A percentile compares a stretch with the other conserved stretches of the same genome.
These are phyloP conservation scores for Lathyrus aphaca DNA, from an alignment of 306 rosid genomes.

Conservation along the genomic window DNA sequence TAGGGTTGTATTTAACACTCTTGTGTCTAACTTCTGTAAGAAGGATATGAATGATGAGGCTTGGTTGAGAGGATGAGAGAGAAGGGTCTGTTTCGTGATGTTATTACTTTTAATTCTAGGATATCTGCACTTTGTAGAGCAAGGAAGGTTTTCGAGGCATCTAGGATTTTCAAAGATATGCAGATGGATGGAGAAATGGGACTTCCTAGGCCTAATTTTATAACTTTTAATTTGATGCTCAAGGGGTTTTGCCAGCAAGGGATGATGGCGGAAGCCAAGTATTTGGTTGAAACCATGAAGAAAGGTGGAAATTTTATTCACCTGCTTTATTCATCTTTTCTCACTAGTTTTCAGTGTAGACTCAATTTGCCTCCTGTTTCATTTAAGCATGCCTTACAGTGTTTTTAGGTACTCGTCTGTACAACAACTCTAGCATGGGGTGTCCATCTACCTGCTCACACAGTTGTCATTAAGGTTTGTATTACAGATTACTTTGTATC, in stretches of 20 bases:
- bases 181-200: constrained; percentile 72
- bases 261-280: constrained; percentile 74
- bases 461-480: constrained; percentile 92
- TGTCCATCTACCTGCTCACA: too few species aligned
- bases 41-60: constrained; percentile 69
- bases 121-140: constrained; percentile 77
- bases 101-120: constrained; percentile 88
- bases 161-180: constrained; percentile 91
- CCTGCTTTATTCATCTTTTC: too few species aligned
- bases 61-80: constrained; percentile 78
- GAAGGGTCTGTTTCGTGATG: constrained; percentile 62
- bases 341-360: too few species aligned
- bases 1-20: constrained; percentile 72
- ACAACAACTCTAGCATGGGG: too few species aligned
- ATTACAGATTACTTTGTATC: neutral
- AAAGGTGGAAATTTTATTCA: constrained; percentile 52
- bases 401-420: too few species aligned
- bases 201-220: constrained; percentile 72
- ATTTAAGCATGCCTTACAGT: too few species aligned
- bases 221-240: constrained; percentile 79
- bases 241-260: constrained; percentile 77
- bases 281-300: constrained; percentile 70
- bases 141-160: constrained; percentile 81
- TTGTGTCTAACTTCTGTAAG: constrained; percentile 74
- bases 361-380: too few species aligned